A percentile compares a stretch with the other conserved stretches of the same genome.
Evolutionary conservation across 2,329 filamentous ascomycete species (phyloP).

Genomic region (Emmonsia crescens): DNA sequence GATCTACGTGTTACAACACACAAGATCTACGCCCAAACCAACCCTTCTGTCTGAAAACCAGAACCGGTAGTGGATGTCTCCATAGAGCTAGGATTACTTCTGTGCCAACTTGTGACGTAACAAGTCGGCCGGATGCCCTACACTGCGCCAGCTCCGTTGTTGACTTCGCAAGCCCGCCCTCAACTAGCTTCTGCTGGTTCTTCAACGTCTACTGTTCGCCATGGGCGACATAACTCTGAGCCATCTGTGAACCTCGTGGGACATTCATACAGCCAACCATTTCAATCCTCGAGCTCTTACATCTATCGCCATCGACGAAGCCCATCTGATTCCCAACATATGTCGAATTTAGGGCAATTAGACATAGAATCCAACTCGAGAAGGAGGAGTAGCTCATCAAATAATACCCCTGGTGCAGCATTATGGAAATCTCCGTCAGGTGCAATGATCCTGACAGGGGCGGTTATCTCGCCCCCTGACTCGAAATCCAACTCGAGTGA

Average conservation of each 20-base stretch:
- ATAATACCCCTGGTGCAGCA: conserved; percentile 7
- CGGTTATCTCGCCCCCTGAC: conserved; percentile 84
- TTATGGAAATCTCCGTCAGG: conserved; percentile 77
- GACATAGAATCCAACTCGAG: conserved; percentile 11
- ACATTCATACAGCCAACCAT: conserved; percentile 38
- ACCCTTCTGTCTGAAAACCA: neutral
- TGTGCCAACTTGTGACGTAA: conserved; percentile 7
- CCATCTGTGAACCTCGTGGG: conserved; percentile 7
- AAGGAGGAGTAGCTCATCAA: conserved; percentile 5
- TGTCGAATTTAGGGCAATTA: conserved; percentile 21
- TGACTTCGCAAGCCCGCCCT: conserved; percentile 43
- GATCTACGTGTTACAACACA: neutral
- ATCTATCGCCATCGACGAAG: conserved; percentile 51
- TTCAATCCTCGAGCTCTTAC: conserved; percentile 49
- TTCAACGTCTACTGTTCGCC: conserved; percentile 4
- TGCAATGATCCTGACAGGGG: conserved; percentile 66
- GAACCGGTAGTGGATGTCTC: neutral
- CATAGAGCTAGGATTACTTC: neutral
- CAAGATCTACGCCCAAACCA: neutral
- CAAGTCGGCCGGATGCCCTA: conserved; percentile 39
- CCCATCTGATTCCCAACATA: conserved; percentile 38
- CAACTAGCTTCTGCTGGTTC: conserved; percentile 38
- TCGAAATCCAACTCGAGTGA: conserved; percentile 73
- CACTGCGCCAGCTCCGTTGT: conserved; percentile 43
- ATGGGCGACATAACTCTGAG: conserved; percentile 13